These are phyloP conservation scores for Tuber indicum DNA, from an alignment of 495 filamentous ascomycete species.

Conservation along the genomic window DNA sequence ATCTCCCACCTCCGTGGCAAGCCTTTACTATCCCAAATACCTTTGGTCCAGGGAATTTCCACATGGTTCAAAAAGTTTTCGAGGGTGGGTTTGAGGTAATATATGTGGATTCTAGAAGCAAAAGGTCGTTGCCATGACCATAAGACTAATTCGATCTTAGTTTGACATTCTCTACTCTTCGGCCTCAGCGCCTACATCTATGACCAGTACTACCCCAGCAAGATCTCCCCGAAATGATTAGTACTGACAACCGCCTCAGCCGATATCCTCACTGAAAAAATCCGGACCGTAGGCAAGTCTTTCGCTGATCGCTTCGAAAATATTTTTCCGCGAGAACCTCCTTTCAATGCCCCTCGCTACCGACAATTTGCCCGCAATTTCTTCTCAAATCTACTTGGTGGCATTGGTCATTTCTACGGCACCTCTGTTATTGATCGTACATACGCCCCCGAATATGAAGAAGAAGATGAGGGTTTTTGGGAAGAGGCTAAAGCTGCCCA, in stretches of 20 bases:
- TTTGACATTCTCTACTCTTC: constrained; percentile 93
- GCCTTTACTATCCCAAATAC: constrained; percentile 69
- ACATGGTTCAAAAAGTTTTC: constrained; percentile 89
- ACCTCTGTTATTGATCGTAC: constrained; percentile 81
- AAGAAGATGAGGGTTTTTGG: constrained; percentile 97
- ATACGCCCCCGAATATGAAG: constrained; percentile 82
- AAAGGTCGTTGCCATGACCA: background rate
- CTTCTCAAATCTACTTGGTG: constrained; percentile 89
- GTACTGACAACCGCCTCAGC: constrained; percentile 45
- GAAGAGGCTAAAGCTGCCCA: constrained; percentile 66
- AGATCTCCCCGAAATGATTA: constrained; percentile 23
- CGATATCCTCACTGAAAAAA: constrained; percentile 61
- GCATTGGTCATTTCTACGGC: constrained; percentile 92
- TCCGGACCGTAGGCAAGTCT: constrained; percentile 56
- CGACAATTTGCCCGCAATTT: constrained; percentile 76
- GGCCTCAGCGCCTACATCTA: constrained; percentile 55
- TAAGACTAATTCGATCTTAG: constrained; percentile 43
- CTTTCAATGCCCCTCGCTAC: constrained; percentile 68
- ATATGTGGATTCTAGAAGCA: background rate
- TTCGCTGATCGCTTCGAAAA: constrained; percentile 70
- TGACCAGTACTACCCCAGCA: constrained; percentile 49
- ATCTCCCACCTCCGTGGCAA: constrained; percentile 75
- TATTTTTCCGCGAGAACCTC: constrained; percentile 65
- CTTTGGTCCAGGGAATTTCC: constrained; percentile 69
- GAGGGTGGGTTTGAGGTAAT: constrained; percentile 72